phyloP scores from a whole-genome alignment of 2,329 filamentous ascomycete genomes.

The Colletotrichum ledebouriae region DNA sequence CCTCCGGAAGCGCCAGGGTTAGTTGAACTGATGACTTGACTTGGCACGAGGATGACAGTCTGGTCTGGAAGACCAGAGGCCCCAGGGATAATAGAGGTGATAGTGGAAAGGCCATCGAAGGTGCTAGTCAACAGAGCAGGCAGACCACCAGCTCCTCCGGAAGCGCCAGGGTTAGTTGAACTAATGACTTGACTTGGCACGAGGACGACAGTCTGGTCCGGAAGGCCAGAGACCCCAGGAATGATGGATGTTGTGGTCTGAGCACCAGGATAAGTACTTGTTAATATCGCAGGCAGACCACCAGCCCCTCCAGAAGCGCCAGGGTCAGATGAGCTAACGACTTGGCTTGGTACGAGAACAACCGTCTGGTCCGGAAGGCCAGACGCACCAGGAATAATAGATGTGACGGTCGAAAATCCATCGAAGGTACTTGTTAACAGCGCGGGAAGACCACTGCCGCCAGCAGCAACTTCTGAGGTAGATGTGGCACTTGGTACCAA shows the following conservation, averaged over 20 bases:
- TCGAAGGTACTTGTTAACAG: neutral
- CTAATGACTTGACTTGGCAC: neutral
- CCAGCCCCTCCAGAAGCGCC: too few relatives aligned
- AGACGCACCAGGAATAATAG: neutral
- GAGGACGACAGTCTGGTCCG: neutral
- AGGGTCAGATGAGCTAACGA: too few relatives aligned
- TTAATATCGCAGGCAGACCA: neutral
- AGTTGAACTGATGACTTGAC: neutral
- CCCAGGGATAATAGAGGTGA: neutral
- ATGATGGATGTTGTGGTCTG: neutral
- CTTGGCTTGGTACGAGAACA: neutral
- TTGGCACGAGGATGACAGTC: neutral
- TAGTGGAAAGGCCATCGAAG: neutral
- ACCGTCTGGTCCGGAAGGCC: conserved; percentile 2
- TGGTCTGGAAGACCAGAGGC: neutral
- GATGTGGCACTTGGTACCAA: conserved; percentile 24
- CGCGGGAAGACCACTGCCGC: neutral
- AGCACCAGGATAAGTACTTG: neutral
- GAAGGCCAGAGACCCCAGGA: conserved; percentile 2
- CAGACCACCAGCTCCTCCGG: neutral
- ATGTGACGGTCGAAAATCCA: neutral
- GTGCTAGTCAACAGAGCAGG: neutral
- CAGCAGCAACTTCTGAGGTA: neutral
- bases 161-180: neutral
- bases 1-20: too few relatives aligned